Conservation (phyloP, 495 filamentous ascomycete species). For the Aspergillus incahuasiensis region DNA sequence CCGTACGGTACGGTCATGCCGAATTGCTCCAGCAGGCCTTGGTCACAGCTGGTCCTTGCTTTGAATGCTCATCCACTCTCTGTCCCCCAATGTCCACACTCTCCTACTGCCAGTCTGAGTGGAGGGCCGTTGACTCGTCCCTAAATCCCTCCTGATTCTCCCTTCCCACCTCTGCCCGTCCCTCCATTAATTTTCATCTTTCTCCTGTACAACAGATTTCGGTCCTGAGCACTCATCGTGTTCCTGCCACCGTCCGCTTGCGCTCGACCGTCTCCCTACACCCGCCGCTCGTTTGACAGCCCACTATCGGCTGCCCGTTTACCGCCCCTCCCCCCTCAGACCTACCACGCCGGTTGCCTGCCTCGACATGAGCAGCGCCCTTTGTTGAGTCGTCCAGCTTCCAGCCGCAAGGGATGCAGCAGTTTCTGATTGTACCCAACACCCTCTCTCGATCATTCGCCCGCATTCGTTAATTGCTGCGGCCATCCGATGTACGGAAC, state of each 20-base stretch:
- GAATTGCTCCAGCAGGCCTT: background rate
- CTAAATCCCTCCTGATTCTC: conserved; percentile 15
- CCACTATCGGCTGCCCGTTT: conserved; percentile 5
- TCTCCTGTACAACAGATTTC: background rate
- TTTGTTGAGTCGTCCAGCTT: conserved; percentile 20
- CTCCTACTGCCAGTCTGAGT: background rate
- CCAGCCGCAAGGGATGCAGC: conserved; percentile 18
- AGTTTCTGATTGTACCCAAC: background rate
- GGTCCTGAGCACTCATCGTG: background rate
- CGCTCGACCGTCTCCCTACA: background rate
- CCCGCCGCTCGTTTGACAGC: background rate
- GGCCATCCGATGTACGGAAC: conserved; percentile 34
- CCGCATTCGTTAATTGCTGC: conserved; percentile 12
- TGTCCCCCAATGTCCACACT: background rate
- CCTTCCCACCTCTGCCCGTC: conserved; percentile 1
- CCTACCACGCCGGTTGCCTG: conserved; percentile 11
- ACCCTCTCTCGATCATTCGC: background rate
- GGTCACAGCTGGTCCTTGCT: background rate
- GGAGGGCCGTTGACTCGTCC: conserved; percentile 1
- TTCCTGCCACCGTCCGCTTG: background rate
- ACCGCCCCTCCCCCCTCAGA: conserved; percentile 2
- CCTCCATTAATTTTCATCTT: background rate
- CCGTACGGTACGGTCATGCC: conserved; percentile 2
- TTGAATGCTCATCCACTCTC: background rate
- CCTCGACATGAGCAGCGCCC: conserved; percentile 23